A percentile compares a stretch with the other conserved stretches of the same genome.
phyloP scores from a whole-genome alignment of 371 early-diverging fungal genomes.

The Actinomucor elegans region DNA sequence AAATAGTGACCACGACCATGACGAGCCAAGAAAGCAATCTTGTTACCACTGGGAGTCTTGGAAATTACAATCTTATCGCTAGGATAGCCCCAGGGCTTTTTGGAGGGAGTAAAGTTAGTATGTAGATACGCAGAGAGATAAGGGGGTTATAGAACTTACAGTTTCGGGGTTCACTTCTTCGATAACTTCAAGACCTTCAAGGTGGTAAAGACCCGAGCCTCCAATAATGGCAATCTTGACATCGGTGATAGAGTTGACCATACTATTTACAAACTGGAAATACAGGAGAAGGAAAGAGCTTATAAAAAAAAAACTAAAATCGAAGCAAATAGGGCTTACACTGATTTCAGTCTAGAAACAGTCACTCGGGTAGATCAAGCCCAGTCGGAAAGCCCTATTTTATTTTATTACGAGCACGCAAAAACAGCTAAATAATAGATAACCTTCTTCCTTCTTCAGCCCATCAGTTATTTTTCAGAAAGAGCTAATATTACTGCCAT shows the following conservation, averaged over 20 bases:
- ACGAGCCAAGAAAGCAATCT: slow-evolving; percentile 95
- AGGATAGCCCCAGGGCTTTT: slow-evolving; percentile 95
- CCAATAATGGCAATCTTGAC: slow-evolving; percentile 93
- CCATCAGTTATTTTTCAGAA: no score
- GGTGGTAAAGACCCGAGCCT: slow-evolving; percentile 92
- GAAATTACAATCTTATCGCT: slow-evolving; percentile 76
- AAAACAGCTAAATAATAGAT: no score
- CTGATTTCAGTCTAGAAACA: no score
- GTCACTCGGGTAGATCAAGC: no score
- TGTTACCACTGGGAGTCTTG: slow-evolving; percentile 68
- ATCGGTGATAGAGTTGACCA: slow-evolving; percentile 38
- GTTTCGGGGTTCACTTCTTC: slow-evolving; percentile 88
- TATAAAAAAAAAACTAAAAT: no score
- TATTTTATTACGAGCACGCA: no score
- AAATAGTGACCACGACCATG: slow-evolving; percentile 92
- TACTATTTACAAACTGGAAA: not conserved
- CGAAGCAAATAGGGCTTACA: no score
- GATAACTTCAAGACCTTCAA: slow-evolving; percentile 82
- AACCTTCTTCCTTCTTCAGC: no score
- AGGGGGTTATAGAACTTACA: slow-evolving; percentile 35
- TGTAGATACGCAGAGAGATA: no score
- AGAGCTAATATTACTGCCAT: no score
- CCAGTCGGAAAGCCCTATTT: no score
- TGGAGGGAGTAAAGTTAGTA: no score
- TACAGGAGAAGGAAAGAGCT: not conserved